Evolutionary conservation across 2,329 filamentous ascomycete species (phyloP).

Genomic region (Ophiostoma ips): DNA sequence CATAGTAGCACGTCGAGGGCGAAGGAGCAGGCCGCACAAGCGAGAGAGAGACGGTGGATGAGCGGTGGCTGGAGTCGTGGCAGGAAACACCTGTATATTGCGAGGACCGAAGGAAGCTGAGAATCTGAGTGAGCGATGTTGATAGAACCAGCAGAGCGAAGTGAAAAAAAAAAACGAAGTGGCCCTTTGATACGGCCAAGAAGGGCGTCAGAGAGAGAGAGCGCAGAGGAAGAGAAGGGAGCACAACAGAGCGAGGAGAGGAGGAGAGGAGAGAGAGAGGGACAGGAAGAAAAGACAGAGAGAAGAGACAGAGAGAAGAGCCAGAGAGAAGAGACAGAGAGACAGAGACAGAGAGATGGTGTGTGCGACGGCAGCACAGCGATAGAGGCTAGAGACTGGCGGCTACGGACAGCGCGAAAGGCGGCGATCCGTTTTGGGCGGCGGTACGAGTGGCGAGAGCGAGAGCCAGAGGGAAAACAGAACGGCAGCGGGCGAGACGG

Average conservation of each 20-base stretch:
- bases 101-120: neutral
- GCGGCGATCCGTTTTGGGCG: neutral
- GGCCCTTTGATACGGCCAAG: neutral
- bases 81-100: neutral
- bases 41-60: neutral
- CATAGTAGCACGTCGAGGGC: constrained; percentile 9
- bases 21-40: neutral
- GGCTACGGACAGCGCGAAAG: constrained; percentile 1
- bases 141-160: neutral
- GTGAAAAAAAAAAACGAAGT: neutral
- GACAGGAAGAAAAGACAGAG: neutral
- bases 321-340: neutral
- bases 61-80: neutral
- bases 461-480: neutral
- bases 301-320: neutral
- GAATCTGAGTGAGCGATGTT: neutral
- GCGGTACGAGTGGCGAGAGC: neutral
- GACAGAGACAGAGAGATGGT: neutral
- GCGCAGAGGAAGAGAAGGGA: neutral
- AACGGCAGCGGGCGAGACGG: neutral
- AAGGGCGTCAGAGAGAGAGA: neutral
- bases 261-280: neutral
- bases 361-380: neutral
- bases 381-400: neutral
- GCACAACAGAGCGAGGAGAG: neutral